These are phyloP conservation scores for bread wheat (Triticum aestivum) DNA, from an alignment of 176 grass and related monocot species.

Conservation along the genomic window IWGSC_CS_RefSeq_v2.1 NC_057800.1:532938237-532938736, in stretches of 20 bases:
- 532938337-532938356: constrained; percentile 83
- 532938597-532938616: neutral
- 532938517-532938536: constrained; percentile 4
- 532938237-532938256: constrained; percentile 54
- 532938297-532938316: constrained; percentile 57
- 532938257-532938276: constrained; percentile 79
- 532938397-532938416: constrained; percentile 55
- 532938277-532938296: constrained; percentile 71
- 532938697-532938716: neutral
- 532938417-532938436: constrained; percentile 35
- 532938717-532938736: neutral
- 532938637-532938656: neutral
- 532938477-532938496: neutral
- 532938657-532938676: neutral
- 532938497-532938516: constrained; percentile 12
- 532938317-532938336: constrained; percentile 55
- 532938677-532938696: neutral
- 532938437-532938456: constrained; percentile 15
- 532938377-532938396: constrained; percentile 78
- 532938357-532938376: constrained; percentile 98
- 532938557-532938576: neutral
- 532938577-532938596: neutral
- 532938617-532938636: neutral
- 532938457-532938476: constrained; percentile 2
- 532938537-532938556: neutral